A percentile compares a stretch with the other conserved stretches of the same genome.
Evolutionary conservation across 2,329 filamentous ascomycete genomes (phyloP).

Genomic region (Cercospora zeae-maydis): DNA sequence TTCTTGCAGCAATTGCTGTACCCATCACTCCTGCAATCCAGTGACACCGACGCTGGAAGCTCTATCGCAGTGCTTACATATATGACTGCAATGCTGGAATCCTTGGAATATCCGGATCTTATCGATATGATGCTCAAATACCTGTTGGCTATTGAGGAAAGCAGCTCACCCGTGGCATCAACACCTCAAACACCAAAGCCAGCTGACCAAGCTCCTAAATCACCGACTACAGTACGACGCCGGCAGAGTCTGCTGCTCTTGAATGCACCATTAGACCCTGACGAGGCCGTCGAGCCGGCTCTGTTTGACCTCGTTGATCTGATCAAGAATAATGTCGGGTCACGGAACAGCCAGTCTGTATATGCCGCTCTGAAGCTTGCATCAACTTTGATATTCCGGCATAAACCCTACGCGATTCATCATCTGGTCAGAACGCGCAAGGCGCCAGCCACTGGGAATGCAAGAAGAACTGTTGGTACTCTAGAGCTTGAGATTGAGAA

Average conservation of each 20-base stretch:
- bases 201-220: conserved; percentile 35
- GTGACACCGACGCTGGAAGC: conserved; percentile 92
- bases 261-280: conserved; percentile 70
- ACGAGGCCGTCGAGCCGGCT: conserved; percentile 73
- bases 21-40: conserved; percentile 91
- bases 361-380: conserved; percentile 83
- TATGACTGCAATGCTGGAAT: conserved; percentile 82
- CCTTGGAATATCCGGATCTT: conserved; percentile 87
- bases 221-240: conserved; percentile 67
- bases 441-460: conserved; percentile 52
- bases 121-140: conserved; percentile 92
- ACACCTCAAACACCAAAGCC: conserved; percentile 61
- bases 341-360: conserved; percentile 81
- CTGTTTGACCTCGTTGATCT: conserved; percentile 93
- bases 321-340: conserved; percentile 78
- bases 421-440: conserved; percentile 68
- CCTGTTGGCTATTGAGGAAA: conserved; percentile 74
- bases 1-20: conserved; percentile 96
- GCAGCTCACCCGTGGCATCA: conserved; percentile 33
- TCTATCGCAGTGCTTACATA: conserved; percentile 95
- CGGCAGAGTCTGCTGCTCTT: conserved; percentile 87
- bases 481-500: conserved; percentile 72
- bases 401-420: conserved; percentile 79
- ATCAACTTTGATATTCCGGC: conserved; percentile 78
- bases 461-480: conserved; percentile 69